Conservation (phyloP, 2,329 filamentous ascomycete species). For the Teratosphaeria gauchensis region DNA sequence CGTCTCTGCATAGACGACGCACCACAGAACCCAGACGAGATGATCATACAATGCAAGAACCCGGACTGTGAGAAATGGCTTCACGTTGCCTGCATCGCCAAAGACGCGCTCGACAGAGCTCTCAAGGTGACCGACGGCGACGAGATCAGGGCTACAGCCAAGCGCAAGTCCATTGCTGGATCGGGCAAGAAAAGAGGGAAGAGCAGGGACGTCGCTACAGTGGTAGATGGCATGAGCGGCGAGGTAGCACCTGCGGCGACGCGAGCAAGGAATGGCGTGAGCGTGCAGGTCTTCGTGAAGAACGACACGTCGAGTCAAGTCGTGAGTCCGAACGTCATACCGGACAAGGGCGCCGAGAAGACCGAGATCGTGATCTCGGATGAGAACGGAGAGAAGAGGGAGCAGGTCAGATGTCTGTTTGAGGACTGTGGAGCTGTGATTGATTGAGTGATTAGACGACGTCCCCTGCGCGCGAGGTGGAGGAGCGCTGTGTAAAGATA, state of each 20-base stretch:
- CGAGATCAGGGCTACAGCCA: constrained; percentile 10
- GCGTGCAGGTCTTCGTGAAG: background rate
- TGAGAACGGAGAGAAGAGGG: constrained; percentile 11
- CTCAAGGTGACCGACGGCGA: constrained; percentile 1
- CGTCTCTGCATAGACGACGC: constrained; percentile 30
- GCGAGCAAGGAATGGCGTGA: background rate
- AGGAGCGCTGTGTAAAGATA: background rate
- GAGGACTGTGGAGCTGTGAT: background rate
- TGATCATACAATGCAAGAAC: constrained; percentile 32
- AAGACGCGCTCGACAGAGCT: constrained; percentile 15
- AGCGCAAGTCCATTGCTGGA: background rate
- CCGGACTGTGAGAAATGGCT: constrained; percentile 32
- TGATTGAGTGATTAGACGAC: background rate
- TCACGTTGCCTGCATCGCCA: constrained; percentile 31
- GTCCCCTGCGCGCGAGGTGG: background rate
- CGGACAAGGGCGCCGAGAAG: constrained; percentile 8
- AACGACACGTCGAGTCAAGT: constrained; percentile 14
- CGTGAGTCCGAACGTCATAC: constrained; percentile 11
- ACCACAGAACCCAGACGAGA: constrained; percentile 34
- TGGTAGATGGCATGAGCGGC: background rate
- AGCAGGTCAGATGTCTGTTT: constrained; percentile 21
- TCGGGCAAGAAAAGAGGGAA: constrained; percentile 6
- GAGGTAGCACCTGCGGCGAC: background rate
- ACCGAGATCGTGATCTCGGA: constrained; percentile 22
- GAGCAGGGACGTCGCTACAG: background rate